A percentile compares a stretch with the other conserved stretches of the same genome.
These are phyloP conservation scores for Aquilaria agallochum DNA, from an alignment of 441 rosid species.

Conservation along the genomic window DNA sequence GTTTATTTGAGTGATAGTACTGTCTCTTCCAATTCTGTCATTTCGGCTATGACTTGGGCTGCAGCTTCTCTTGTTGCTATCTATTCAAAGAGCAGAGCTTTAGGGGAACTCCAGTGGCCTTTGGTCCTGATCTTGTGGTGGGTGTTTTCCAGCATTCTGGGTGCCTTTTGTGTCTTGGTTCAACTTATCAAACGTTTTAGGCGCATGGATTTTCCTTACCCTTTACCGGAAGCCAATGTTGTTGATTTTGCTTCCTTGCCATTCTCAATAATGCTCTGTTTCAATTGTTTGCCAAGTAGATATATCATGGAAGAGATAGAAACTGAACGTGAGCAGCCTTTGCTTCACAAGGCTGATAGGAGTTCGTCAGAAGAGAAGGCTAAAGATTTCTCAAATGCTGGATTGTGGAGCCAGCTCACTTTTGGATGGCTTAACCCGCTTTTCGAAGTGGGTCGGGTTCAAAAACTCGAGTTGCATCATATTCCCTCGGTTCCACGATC, in stretches of 20 bases:
- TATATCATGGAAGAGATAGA: conserved; percentile 1
- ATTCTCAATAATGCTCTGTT: conserved; percentile 32
- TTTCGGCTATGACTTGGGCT: conserved; percentile 38
- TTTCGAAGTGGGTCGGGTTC: conserved; percentile 30
- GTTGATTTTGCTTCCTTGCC: conserved; percentile 45
- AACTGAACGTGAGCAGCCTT: conserved; percentile 25
- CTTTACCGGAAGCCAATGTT: conserved; percentile 22
- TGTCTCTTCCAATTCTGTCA: conserved; percentile 15
- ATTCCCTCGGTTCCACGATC: conserved; percentile 49
- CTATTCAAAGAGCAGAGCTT: conserved; percentile 19
- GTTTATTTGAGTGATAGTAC: conserved; percentile 19
- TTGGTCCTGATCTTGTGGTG: conserved; percentile 49
- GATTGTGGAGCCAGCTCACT: conserved; percentile 47
- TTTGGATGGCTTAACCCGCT: conserved; percentile 69
- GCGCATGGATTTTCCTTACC: conserved; percentile 21
- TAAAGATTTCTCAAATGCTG: conserved; percentile 29
- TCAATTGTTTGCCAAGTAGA: conserved; percentile 19
- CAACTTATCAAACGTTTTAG: conserved; percentile 22
- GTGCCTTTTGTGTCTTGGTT: conserved; percentile 25
- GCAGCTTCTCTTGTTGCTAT: conserved; percentile 29
- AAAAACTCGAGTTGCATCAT: conserved; percentile 41
- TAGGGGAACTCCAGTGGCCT: conserved; percentile 39
- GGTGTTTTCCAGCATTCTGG: conserved; percentile 31
- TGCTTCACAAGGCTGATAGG: conserved; percentile 24
- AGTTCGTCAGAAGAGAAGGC: conserved; percentile 9